These are phyloP conservation scores for Leucaena leucocephala DNA, from an alignment of 306 rosid genomes.

Conservation along the genomic window DNA sequence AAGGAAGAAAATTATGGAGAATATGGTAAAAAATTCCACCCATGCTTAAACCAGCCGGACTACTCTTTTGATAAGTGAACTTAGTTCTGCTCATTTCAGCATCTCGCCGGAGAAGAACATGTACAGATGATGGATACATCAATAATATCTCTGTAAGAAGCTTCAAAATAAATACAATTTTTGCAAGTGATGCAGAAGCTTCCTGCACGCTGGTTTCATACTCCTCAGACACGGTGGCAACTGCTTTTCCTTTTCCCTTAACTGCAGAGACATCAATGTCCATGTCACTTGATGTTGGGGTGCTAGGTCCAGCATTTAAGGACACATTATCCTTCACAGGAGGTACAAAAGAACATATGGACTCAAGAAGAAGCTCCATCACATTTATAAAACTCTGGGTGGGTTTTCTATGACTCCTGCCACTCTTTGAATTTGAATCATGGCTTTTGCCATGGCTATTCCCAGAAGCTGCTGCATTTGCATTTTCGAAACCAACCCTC, in stretches of 20 bases:
- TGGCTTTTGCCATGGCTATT: conserved; percentile 65
- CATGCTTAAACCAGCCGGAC: conserved; percentile 52
- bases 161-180: conserved; percentile 85
- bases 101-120: conserved; percentile 94
- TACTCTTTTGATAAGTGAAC: conserved; percentile 66
- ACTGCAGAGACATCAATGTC: conserved; percentile 80
- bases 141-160: conserved; percentile 85
- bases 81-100: conserved; percentile 75
- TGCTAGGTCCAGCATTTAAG: conserved; percentile 44
- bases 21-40: conserved; percentile 88
- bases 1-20: conserved; percentile 81
- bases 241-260: conserved; percentile 98
- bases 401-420: conserved; percentile 71
- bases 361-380: conserved; percentile 87
- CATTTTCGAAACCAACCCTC: conserved; percentile 59
- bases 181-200: conserved; percentile 89
- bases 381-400: conserved; percentile 78
- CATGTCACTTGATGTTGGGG: conserved; percentile 75
- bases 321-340: conserved; percentile 66
- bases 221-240: conserved; percentile 69
- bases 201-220: conserved; percentile 59
- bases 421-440: conserved; percentile 66
- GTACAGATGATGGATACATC: conserved; percentile 92
- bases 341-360: conserved; percentile 69
- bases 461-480: conserved; percentile 58